Conservation (phyloP, 2,329 filamentous ascomycete genomes). For the Seiridium cupressi region DNA sequence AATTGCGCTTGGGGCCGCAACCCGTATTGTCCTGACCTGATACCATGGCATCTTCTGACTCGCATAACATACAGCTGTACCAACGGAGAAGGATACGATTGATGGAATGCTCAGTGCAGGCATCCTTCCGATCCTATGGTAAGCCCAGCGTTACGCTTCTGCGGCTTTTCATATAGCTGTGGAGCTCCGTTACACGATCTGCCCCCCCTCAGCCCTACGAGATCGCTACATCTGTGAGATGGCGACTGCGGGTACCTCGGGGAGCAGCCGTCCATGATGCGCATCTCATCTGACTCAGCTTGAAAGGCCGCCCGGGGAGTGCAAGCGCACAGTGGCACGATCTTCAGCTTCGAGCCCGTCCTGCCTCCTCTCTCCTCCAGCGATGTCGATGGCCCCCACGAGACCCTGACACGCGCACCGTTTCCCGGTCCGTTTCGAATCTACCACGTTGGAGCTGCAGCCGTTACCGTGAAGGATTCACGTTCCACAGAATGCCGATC, state of each 20-base stretch:
- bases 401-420: background rate
- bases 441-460: background rate
- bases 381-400: background rate
- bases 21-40: too few relatives aligned
- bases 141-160: too few relatives aligned
- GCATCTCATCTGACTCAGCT: background rate
- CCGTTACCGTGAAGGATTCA: background rate
- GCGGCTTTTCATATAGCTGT: background rate
- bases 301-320: background rate
- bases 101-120: too few relatives aligned
- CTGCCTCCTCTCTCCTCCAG: background rate
- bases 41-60: too few relatives aligned
- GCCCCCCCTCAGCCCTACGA: conserved; percentile 4
- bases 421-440: background rate
- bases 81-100: too few relatives aligned
- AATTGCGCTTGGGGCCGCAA: too few relatives aligned
- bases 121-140: too few relatives aligned
- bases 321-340: background rate
- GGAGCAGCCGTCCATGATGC: background rate
- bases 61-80: too few relatives aligned
- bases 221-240: conserved; percentile 1
- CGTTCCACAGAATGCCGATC: background rate
- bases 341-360: background rate
- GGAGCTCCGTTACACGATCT: conserved; percentile 2
- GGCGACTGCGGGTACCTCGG: conserved; percentile 4